Percentiles rank a stretch among this genome's conserved stretches.
Evolutionary conservation across 2,329 filamentous ascomycete genomes (phyloP).

Genomic region (Colletotrichum horii): DNA sequence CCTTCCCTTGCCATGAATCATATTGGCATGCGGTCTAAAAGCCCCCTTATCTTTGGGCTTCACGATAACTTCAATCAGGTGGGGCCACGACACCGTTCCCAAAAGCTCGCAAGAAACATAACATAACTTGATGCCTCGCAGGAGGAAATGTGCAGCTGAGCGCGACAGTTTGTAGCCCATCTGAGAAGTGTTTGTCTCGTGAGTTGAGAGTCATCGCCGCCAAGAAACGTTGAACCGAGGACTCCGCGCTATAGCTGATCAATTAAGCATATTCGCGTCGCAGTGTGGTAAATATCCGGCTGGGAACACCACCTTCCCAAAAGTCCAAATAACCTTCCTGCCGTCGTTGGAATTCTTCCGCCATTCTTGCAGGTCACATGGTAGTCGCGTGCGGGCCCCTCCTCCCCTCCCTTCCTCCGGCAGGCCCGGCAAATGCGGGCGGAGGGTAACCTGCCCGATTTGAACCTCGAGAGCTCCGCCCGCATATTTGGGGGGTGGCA

Average conservation of each 20-base stretch:
- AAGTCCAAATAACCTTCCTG: neutral
- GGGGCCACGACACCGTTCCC: neutral
- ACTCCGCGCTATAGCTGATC: neutral
- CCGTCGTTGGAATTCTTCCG: neutral
- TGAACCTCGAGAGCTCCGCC: neutral
- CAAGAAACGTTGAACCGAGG: neutral
- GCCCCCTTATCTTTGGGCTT: neutral
- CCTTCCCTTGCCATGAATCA: neutral
- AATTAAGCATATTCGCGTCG: neutral
- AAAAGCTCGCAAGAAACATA: neutral
- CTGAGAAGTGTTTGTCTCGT: neutral
- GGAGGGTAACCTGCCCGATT: neutral
- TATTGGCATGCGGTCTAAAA: rapidly evolving
- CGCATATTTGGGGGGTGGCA: neutral
- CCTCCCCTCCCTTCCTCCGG: neutral
- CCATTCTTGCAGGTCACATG: neutral
- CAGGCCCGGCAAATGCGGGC: neutral
- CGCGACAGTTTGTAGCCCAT: neutral
- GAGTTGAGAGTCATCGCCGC: neutral
- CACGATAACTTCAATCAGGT: neutral
- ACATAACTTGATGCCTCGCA: neutral
- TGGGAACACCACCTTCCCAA: neutral
- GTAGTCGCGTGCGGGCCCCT: neutral
- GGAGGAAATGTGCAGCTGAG: neutral
- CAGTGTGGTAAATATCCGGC: neutral